Percentiles rank a stretch among this genome's conserved stretches.
Conservation (phyloP, 192 early-diverging fungal genomes). For the Umbelopsis vinacea region DNA sequence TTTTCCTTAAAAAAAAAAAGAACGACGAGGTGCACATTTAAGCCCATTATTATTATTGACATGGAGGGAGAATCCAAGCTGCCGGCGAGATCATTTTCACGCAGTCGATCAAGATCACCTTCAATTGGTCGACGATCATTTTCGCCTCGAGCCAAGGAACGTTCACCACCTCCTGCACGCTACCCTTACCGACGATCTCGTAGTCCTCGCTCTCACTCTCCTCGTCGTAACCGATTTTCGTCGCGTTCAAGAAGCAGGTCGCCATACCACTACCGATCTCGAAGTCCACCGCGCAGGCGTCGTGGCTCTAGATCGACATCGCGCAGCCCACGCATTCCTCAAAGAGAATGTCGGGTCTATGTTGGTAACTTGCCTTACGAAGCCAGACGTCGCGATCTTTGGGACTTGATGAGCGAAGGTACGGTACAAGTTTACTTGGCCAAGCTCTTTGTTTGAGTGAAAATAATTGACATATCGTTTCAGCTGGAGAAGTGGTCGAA, state of each 20-base stretch:
- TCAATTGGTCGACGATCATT: neutral
- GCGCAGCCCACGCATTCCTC: slow-evolving; percentile 28
- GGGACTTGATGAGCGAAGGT: slow-evolving; percentile 84
- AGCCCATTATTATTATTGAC: neutral
- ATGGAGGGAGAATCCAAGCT: slow-evolving; percentile 16
- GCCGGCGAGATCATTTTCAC: slow-evolving; percentile 1
- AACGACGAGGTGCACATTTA: neutral
- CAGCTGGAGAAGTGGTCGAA: slow-evolving; percentile 77
- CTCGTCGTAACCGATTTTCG: slow-evolving; percentile 15
- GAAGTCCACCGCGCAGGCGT: slow-evolving; percentile 25
- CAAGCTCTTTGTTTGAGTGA: neutral
- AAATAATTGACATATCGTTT: neutral
- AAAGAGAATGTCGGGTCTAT: slow-evolving; percentile 72
- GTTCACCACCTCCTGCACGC: slow-evolving; percentile 10
- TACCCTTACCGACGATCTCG: slow-evolving; percentile 15
- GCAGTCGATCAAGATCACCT: slow-evolving; percentile 20
- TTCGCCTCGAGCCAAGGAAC: slow-evolving; percentile 3
- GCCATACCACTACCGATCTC: slow-evolving; percentile 32
- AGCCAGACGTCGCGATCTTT: slow-evolving; percentile 73
- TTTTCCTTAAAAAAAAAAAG: neutral
- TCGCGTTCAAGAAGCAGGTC: slow-evolving; percentile 26
- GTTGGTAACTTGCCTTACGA: slow-evolving; percentile 85
- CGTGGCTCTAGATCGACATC: slow-evolving; percentile 25
- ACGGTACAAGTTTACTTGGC: neutral
- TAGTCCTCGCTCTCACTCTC: slow-evolving; percentile 24